Evolutionary conservation across 2,329 filamentous ascomycete genomes (phyloP), one percentile per base, ranked within the genome.

Genomic region (Verticillium nubilum): DNA sequence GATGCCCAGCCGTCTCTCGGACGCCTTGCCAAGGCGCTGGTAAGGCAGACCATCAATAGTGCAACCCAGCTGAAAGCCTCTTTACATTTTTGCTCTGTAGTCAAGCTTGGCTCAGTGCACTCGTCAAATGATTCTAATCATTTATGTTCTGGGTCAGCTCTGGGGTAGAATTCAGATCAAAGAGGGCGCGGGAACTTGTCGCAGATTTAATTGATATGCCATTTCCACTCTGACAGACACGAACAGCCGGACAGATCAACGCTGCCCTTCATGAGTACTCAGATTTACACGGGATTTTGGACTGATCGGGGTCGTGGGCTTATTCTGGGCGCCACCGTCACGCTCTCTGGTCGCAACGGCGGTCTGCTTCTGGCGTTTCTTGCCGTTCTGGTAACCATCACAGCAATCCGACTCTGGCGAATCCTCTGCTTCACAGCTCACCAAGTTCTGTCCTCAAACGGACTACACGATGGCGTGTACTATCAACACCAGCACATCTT

Each of bases 341-440:
- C 73, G 0, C 61, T 74, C 0, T 65, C 59, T 0, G 62, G 63
- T 5, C 59, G 60, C 1, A 63, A 72, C 54, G 73, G 69, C 5
- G 68, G 64, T n/a, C 56, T 74, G 1, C 60, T 75, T 17, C 69
- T 72, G 26, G 69, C 71, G 5, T 73, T 73, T 57, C 33, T 72
- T 1, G 70, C 73, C 13, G 65, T 71, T 15, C 74, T 74, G 58
- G 63, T 72, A 15, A 63, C 62, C 1, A 31, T 69, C 15, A 60
- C 67, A 2, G 66, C 67, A 0, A 59, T 61, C 0, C 52, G 64
- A 1, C 33, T 65, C 25, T 71, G 68, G 67, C 57, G 60, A 1
- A 56, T 69, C 10, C n/a, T 60, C 5, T 65, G 61, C 31, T 66
- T 69, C 29, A n/a, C 47, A 1, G 31, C 66, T 5, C 66, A 70